Base-by-base conservation (phyloP, 2,329 filamentous ascomycete species). In the Aquanectria penicillioides region DNA sequence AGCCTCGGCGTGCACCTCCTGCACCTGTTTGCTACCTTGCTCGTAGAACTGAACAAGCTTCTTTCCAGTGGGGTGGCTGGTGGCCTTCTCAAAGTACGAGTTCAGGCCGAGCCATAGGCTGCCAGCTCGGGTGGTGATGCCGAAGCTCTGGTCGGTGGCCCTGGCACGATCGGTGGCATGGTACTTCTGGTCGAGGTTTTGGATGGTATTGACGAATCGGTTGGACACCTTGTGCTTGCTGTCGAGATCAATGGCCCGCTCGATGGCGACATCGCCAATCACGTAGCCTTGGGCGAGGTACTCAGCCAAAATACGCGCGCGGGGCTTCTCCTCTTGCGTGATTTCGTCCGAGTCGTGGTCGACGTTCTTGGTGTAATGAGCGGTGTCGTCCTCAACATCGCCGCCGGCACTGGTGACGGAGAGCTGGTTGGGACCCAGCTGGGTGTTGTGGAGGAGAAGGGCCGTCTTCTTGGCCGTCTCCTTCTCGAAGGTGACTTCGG, bases 401-500 rank as follows among this genome's bases (percentile, higher is more conserved):
- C 88, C 89, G 63, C 90, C 82, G 47, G 86, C 85, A 64, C 88
- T 85, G 37, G 89, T 86, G 44, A 93, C 86, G 56, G 87, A 83
- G 74, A 99, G 96, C 73, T 95, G 88, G 67, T 94, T 92, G 59
- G 90, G 81, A 64, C 94, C 94, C 47, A 99, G 90, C 79, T 97
- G 91, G 50, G 95, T 99, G 83, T 97, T 96, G 81, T 98, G 94
- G 65, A 99, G 89, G 59, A 99, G 91, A 34, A 97, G 91, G 22
- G 95, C 95, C 18, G 95, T 99, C 84, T 97, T 97, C 59, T 94
- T 94, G 47, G 95, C 95, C 12, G 94, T 96, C 76, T 94, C 89
- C 83, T 97, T 97, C 80, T 98, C 95, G 73, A 99, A 99, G 49
- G 89, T 94, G 63, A 99, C 94, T n/a, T 89, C 91, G 57, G 95